Conservation (phyloP, 371 early-diverging fungal genomes). For the Gilbertella persicaria region DNA sequence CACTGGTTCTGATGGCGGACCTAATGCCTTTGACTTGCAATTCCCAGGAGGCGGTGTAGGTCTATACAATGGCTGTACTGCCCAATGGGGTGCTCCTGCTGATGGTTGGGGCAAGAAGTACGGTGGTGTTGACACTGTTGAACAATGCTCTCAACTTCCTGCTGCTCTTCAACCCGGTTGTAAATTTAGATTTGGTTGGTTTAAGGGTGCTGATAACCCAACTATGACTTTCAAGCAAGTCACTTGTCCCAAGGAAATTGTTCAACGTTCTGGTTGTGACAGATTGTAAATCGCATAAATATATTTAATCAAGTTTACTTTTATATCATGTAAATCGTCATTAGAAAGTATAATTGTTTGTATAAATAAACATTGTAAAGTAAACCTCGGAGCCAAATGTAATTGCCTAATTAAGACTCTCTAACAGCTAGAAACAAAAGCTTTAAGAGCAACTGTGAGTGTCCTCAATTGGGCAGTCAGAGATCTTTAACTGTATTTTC, state of each 20-base stretch:
- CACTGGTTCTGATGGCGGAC: slow-evolving; percentile 44
- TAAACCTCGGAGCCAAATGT: too few relatives aligned
- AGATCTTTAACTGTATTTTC: too few relatives aligned
- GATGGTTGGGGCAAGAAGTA: slow-evolving; percentile 46
- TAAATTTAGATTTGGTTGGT: slow-evolving; percentile 46
- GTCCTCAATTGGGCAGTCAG: too few relatives aligned
- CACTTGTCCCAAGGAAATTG: slow-evolving; percentile 38
- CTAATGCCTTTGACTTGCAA: slow-evolving; percentile 51
- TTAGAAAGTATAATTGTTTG: too few relatives aligned
- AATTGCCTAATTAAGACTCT: too few relatives aligned
- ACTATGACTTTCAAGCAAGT: slow-evolving; percentile 42
- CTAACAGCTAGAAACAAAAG: too few relatives aligned
- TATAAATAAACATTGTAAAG: too few relatives aligned
- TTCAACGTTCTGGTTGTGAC: slow-evolving; percentile 35
- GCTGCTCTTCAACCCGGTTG: slow-evolving; percentile 43
- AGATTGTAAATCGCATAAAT: slow-evolving; percentile 6
- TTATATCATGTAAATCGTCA: too few relatives aligned
- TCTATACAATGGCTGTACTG: slow-evolving; percentile 42
- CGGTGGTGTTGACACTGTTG: slow-evolving; percentile 35
- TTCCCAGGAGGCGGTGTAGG: slow-evolving; percentile 55
- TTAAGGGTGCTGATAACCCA: slow-evolving; percentile 46
- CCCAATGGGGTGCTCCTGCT: slow-evolving; percentile 37
- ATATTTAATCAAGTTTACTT: neutral
- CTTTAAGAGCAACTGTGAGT: too few relatives aligned
- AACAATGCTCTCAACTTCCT: slow-evolving; percentile 37